A percentile compares a stretch with the other conserved stretches of the same genome.
Conservation (phyloP, 192 early-diverging fungal species). For the Mortierella antarctica region DNA sequence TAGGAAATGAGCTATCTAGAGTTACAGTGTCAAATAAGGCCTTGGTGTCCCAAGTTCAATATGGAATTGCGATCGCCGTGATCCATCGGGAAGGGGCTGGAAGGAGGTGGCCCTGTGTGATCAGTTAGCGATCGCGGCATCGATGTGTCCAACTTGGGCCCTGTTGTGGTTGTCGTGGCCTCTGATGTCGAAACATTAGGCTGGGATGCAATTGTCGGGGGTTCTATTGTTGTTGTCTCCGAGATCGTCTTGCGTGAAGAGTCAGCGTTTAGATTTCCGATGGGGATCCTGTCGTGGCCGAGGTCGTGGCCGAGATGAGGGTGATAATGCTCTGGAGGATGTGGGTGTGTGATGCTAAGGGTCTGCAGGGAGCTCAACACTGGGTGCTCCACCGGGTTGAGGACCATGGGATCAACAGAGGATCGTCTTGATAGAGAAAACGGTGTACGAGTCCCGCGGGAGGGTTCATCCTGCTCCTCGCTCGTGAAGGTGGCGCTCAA, state of each 20-base stretch:
- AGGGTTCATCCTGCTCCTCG: background rate
- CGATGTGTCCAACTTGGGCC: background rate
- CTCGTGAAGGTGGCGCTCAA: conserved; percentile 23
- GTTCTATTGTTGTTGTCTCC: background rate
- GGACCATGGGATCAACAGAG: conserved; percentile 6
- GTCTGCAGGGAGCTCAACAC: conserved; percentile 28
- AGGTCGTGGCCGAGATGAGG: conserved; percentile 41
- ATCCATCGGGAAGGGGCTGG: conserved; percentile 39
- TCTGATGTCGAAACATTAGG: background rate
- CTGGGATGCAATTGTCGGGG: background rate
- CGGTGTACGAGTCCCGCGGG: conserved; percentile 11
- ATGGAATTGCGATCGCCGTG: conserved; percentile 28
- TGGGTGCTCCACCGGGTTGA: conserved; percentile 32
- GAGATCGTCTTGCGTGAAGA: background rate
- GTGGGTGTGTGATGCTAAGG: conserved; percentile 27
- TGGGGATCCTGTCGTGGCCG: conserved; percentile 36
- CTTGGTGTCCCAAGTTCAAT: conserved; percentile 36
- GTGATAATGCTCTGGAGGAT: conserved; percentile 37
- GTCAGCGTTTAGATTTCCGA: background rate
- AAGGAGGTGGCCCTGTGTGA: background rate
- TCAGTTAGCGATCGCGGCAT: background rate
- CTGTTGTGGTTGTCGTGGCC: background rate
- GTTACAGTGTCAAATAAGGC: conserved; percentile 17
- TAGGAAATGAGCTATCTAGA: background rate
- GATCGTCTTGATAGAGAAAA: conserved; percentile 12